A percentile compares a stretch with the other conserved stretches of the same genome.
Conservation (phyloP, 2,329 filamentous ascomycete species). For the Colletotrichum eremochloae region DNA sequence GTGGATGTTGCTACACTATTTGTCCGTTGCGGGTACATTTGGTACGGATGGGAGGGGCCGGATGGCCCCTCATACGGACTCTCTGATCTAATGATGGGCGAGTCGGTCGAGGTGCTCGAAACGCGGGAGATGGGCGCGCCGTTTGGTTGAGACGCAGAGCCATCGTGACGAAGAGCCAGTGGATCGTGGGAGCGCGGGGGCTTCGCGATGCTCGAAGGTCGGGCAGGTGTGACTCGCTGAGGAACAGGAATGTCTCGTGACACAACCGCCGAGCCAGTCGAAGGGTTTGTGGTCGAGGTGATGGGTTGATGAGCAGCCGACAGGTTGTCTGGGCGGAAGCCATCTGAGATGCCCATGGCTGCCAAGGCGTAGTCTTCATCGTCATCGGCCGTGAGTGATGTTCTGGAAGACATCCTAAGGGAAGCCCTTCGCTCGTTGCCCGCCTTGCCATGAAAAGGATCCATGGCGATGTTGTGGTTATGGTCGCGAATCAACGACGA, state of each 20-base stretch:
- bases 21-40: slow-evolving; percentile 82
- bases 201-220: slow-evolving; percentile 70
- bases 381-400: slow-evolving; percentile 48
- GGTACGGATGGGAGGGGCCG: slow-evolving; percentile 86
- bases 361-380: slow-evolving; percentile 64
- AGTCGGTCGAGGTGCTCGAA: slow-evolving; percentile 53
- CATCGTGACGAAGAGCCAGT: slow-evolving; percentile 66
- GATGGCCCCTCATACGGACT: slow-evolving; percentile 78
- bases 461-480: slow-evolving; percentile 53
- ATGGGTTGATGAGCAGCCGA: slow-evolving; percentile 44
- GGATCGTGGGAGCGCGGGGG: slow-evolving; percentile 63
- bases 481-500: slow-evolving; percentile 21
- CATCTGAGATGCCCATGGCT: slow-evolving; percentile 66
- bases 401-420: slow-evolving; percentile 56
- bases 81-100: slow-evolving; percentile 61
- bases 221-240: slow-evolving; percentile 47
- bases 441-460: slow-evolving; percentile 54
- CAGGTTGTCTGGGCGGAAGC: slow-evolving; percentile 59
- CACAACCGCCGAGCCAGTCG: slow-evolving; percentile 42
- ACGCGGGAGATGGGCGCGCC: slow-evolving; percentile 30
- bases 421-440: slow-evolving; percentile 59
- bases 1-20: slow-evolving; percentile 81
- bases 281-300: slow-evolving; percentile 46
- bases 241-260: slow-evolving; percentile 29
- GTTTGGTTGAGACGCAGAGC: slow-evolving; percentile 48